These are phyloP conservation scores for Neonectria neomacrospora DNA, from an alignment of 2,329 filamentous ascomycete species.

Conservation along the genomic window DNA sequence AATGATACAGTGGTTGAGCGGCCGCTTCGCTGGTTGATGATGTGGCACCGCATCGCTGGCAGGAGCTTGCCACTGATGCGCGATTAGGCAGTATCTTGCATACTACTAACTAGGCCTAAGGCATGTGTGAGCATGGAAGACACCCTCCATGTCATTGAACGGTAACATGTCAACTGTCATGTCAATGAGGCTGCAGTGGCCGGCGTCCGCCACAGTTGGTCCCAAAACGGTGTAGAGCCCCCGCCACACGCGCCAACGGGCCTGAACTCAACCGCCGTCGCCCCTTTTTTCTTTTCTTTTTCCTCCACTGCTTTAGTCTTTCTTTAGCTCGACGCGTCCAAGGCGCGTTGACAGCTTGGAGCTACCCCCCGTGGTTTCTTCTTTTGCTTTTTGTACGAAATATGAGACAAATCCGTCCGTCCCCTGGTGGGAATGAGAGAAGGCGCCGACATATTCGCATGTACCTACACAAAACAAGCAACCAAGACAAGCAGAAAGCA, in stretches of 20 bases:
- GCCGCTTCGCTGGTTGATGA: constrained; percentile 31
- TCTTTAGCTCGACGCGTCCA: constrained; percentile 22
- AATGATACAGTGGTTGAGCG: constrained; percentile 26
- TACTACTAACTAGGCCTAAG: no score
- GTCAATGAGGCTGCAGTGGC: not conserved
- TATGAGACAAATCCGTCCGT: constrained; percentile 2
- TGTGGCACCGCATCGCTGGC: constrained; percentile 41
- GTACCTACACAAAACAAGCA: not conserved
- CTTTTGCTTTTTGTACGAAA: not conserved
- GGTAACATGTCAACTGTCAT: no score
- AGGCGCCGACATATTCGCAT: not conserved
- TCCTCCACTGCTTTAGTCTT: not conserved
- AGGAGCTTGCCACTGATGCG: constrained; percentile 5
- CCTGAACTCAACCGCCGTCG: constrained; percentile 1
- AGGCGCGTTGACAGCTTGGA: constrained; percentile 13
- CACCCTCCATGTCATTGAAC: no score
- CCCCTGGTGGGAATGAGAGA: constrained; percentile 1
- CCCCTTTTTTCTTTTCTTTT: constrained; percentile 11
- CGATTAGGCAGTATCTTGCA: not conserved
- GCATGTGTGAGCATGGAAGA: not conserved
- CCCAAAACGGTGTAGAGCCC: not conserved
- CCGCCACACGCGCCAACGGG: constrained; percentile 2
- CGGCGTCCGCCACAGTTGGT: constrained; percentile 4
- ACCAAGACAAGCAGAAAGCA: not conserved
- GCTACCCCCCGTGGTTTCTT: not conserved